phyloP scores from a whole-genome alignment of 2,329 filamentous ascomycete genomes.

The Colletotrichum karsti region DNA sequence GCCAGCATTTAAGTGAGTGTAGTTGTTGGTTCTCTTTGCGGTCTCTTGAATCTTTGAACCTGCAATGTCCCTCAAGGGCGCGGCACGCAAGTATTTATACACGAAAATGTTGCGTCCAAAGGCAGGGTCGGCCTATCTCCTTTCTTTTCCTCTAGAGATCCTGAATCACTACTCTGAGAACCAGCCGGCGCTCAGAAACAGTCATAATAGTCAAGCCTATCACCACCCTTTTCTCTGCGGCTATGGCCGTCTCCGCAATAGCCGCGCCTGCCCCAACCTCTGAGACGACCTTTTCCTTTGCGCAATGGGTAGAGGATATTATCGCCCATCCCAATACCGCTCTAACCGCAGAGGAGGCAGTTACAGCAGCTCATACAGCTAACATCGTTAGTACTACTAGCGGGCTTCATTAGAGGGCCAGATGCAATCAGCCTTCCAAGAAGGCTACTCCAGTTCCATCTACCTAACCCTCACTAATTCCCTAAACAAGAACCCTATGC shows the following conservation, averaged over 20 bases:
- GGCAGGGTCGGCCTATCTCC: too few relatives aligned
- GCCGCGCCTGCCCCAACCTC: not conserved
- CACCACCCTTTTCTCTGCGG: not conserved
- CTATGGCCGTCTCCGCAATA: not conserved
- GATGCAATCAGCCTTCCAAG: not conserved
- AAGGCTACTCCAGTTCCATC: not conserved
- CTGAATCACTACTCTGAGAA: too few relatives aligned
- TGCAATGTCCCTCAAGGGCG: too few relatives aligned
- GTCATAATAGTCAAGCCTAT: not conserved
- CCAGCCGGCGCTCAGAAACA: too few relatives aligned
- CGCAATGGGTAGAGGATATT: slow-evolving; percentile 11
- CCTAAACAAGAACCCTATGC: not conserved
- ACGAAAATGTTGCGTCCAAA: too few relatives aligned
- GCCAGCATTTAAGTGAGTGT: too few relatives aligned
- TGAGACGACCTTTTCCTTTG: slow-evolving; percentile 13
- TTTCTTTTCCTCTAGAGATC: too few relatives aligned
- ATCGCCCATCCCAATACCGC: slow-evolving; percentile 6
- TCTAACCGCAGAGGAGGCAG: not conserved
- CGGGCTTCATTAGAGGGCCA: not conserved
- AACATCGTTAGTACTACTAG: not conserved
- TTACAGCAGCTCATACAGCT: not conserved
- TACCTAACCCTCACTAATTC: fast-evolving
- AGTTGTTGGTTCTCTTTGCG: too few relatives aligned
- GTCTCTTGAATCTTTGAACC: too few relatives aligned
- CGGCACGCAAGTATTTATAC: too few relatives aligned